Evolutionary conservation across 331 rosid genomes (phyloP).

Genomic region (Acacia pycnantha): DNA sequence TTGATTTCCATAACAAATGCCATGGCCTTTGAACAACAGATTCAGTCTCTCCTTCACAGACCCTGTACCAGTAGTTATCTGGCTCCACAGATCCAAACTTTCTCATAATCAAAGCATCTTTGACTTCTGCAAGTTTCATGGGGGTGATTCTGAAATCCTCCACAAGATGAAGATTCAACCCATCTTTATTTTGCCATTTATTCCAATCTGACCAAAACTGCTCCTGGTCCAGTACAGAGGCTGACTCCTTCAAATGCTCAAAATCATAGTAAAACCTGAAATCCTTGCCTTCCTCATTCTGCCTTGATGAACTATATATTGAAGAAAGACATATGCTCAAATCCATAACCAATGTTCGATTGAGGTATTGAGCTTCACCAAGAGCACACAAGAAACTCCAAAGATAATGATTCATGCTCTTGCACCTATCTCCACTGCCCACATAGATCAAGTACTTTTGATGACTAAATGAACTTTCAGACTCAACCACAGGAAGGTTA

Average conservation of each 20-base stretch:
- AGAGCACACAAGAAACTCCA: slow-evolving; percentile 98
- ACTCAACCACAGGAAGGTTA: slow-evolving; percentile 79
- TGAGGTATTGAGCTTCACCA: slow-evolving; percentile 95
- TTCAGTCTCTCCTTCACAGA: slow-evolving; percentile 97
- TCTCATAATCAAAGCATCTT: slow-evolving; percentile 81
- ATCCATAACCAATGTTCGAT: slow-evolving; percentile 95
- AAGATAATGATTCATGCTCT: slow-evolving; percentile 93
- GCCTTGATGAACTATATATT: slow-evolving; percentile 66
- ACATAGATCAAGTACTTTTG: slow-evolving; percentile 77
- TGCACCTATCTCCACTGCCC: slow-evolving; percentile 92
- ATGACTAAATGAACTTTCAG: slow-evolving; percentile 70
- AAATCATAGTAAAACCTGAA: slow-evolving; percentile 96
- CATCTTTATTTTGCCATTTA: slow-evolving; percentile 75
- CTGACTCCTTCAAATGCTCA: slow-evolving; percentile 88
- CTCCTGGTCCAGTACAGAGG: slow-evolving; percentile 80
- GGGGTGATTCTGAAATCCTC: slow-evolving; percentile 87
- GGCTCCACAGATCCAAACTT: slow-evolving; percentile 94
- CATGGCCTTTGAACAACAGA: slow-evolving; percentile 90
- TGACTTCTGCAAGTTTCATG: slow-evolving; percentile 69
- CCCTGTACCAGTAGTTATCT: slow-evolving; percentile 95
- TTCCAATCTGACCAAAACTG: slow-evolving; percentile 96
- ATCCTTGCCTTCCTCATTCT: slow-evolving; percentile 95
- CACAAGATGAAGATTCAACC: slow-evolving; percentile 67
- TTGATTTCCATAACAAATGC: slow-evolving; percentile 96
- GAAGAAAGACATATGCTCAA: slow-evolving; percentile 87